Percentiles rank a stretch among this genome's conserved stretches.
Conservation (phyloP, 2,329 filamentous ascomycete genomes). For the Cephalotrichum gorgonifer region DNA sequence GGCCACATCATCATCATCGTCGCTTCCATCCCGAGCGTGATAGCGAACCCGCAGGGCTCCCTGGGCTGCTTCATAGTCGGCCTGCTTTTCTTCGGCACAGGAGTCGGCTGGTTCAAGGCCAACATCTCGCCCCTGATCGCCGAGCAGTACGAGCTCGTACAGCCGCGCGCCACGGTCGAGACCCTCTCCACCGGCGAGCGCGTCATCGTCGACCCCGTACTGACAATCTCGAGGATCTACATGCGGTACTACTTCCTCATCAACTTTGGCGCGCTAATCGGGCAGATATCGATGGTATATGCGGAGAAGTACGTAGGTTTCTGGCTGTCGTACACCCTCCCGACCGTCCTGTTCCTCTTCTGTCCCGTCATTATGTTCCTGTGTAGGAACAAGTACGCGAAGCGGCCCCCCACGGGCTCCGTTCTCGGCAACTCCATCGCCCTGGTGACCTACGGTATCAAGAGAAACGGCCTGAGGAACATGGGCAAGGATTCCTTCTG, state of each 20-base stretch:
- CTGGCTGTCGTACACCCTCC: constrained; percentile 60
- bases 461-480: constrained; percentile 52
- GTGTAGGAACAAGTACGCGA: constrained; percentile 47
- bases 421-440: constrained; percentile 33
- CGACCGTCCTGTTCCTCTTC: constrained; percentile 52
- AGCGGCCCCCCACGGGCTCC: constrained; percentile 52
- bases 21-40: constrained; percentile 53
- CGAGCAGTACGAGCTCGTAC: constrained; percentile 52
- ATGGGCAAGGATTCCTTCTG: constrained; percentile 50
- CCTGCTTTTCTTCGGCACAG: constrained; percentile 39
- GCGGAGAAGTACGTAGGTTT: constrained; percentile 67
- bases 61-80: constrained; percentile 56
- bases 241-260: constrained; percentile 64
- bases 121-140: constrained; percentile 61
- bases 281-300: constrained; percentile 59
- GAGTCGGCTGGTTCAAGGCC: constrained; percentile 66
- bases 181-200: constrained; percentile 44
- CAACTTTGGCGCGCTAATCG: constrained; percentile 56
- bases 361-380: constrained; percentile 54
- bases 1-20: constrained; percentile 58
- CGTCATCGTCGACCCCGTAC: constrained; percentile 54
- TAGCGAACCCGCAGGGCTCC: constrained; percentile 42
- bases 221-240: constrained; percentile 54
- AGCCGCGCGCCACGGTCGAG: constrained; percentile 32
- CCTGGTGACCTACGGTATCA: constrained; percentile 42